These are phyloP conservation scores for Penicillium hesseltinei DNA, from an alignment of 2,329 filamentous ascomycete species.

Conservation along the genomic window DNA sequence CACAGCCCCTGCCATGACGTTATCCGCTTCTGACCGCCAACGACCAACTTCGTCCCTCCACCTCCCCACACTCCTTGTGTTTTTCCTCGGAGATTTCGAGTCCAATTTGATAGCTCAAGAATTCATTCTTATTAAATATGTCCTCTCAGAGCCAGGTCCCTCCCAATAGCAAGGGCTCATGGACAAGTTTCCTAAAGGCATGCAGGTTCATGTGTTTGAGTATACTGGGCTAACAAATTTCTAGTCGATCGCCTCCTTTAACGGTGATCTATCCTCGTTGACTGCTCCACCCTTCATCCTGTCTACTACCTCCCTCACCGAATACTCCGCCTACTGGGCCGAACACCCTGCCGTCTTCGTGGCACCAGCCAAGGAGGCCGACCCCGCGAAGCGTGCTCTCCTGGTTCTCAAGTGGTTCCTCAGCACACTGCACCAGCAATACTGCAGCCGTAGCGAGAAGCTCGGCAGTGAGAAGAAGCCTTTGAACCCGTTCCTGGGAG, in stretches of 20 bases:
- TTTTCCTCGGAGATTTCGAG: slow-evolving; percentile 1
- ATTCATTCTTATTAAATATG: slow-evolving; percentile 20
- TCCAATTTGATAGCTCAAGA: background rate
- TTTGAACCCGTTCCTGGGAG: slow-evolving; percentile 91
- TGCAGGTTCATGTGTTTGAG: slow-evolving; percentile 4
- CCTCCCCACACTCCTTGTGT: slow-evolving; percentile 6
- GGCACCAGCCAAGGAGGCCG: slow-evolving; percentile 74
- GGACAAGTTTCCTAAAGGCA: slow-evolving; percentile 51
- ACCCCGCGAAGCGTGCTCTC: slow-evolving; percentile 77
- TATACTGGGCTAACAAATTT: slow-evolving; percentile 9
- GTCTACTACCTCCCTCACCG: slow-evolving; percentile 72
- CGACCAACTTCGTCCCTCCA: slow-evolving; percentile 8
- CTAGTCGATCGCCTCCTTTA: slow-evolving; percentile 73
- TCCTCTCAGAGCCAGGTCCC: slow-evolving; percentile 42
- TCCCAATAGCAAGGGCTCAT: slow-evolving; percentile 45
- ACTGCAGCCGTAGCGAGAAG: slow-evolving; percentile 71
- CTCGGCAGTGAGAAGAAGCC: slow-evolving; percentile 95
- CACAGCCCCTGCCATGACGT: slow-evolving; percentile 21
- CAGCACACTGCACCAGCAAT: slow-evolving; percentile 86
- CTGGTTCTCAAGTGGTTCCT: slow-evolving; percentile 97
- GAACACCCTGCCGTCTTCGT: slow-evolving; percentile 76
- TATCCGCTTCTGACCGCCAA: slow-evolving; percentile 25
- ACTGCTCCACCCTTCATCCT: slow-evolving; percentile 82
- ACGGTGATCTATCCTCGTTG: slow-evolving; percentile 75
- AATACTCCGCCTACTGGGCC: slow-evolving; percentile 81